phyloP scores from a whole-genome alignment of 2,329 filamentous ascomycete genomes.

The Colletotrichum cereale region DNA sequence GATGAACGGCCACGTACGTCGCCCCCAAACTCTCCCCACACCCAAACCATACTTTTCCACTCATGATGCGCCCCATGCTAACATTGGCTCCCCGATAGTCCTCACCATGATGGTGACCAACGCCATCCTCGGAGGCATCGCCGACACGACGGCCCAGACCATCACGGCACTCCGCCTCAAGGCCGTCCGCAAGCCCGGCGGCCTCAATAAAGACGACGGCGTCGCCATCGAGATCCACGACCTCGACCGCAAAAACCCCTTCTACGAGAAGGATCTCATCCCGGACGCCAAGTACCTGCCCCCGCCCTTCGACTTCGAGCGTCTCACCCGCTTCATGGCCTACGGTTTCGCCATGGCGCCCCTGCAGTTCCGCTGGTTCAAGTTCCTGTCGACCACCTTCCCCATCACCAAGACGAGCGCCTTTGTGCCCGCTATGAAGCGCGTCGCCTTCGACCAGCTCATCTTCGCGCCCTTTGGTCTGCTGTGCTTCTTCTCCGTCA shows the following conservation, averaged over 20 bases:
- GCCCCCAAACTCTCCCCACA: background rate
- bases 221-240: conserved; percentile 91
- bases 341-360: conserved; percentile 98
- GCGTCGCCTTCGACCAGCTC: conserved; percentile 92
- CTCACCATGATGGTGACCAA: conserved; percentile 99
- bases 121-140: conserved; percentile 92
- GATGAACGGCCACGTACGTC: conserved; percentile 83
- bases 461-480: conserved; percentile 93
- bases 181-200: conserved; percentile 72
- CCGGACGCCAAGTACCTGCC: conserved; percentile 73
- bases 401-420: conserved; percentile 84
- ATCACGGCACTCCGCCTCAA: conserved; percentile 85
- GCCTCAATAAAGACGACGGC: conserved; percentile 73
- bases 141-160: conserved; percentile 94
- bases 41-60: background rate
- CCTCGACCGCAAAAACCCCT: conserved; percentile 83
- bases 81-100: conserved; percentile 63
- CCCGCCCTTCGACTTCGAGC: conserved; percentile 94
- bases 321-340: conserved; percentile 93
- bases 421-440: conserved; percentile 84
- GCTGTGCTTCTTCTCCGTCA: conserved; percentile 91
- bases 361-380: conserved; percentile 95
- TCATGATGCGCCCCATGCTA: background rate
- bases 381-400: conserved; percentile 83
- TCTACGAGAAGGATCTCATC: conserved; percentile 74